Evolutionary conservation across 2,329 filamentous ascomycete species (phyloP), one percentile per base, ranked within the genome.

Genomic region (Rasamsonia emersonii): DNA sequence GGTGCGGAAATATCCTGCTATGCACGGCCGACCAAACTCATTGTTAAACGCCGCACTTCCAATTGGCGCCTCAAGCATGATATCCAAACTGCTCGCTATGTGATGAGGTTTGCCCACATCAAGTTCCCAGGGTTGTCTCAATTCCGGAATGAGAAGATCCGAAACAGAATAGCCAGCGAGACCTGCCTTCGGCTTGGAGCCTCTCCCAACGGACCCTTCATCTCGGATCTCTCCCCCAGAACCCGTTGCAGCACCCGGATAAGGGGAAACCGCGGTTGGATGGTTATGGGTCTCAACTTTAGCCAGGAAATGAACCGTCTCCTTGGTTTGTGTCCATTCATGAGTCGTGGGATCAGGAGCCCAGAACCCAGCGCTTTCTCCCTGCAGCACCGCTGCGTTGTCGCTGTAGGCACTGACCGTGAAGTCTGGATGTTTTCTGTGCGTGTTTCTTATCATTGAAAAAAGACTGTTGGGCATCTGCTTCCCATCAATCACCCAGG

Each of bases 201-300:
- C 91, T 53, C 88, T 73, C 32, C 91, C 91, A 5, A 96, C 91
- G 5, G 91, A 84, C 33, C 88, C 91, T 60, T 96, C 89, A 48
- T 96, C 88, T 64, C 89, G 74, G 46, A 96, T 95, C 57, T 96
- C 89, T 47, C 91, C 91, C 46, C 91, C 91, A 18, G 88, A 88
- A 17, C 91, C 91, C 23, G 91, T 98, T 5, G 91, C 91, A 7
- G 91, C 91, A 51, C 91, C 91, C 4, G 89, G 77, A 52, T 85
- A 94, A 0, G 88, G 88, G 1, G 86, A 94, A 32, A 98, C 93
- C 6, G 89, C 89, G 4, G 91, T 96, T 2, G 89, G 89, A 53
- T 96, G 89, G 59, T 96, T 96, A 64, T 96, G 89, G 2, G 91
- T 96, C 65, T 98, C 91, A 30, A 96, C 91, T 65, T 98, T 98